Base-by-base conservation (phyloP, 116 monocot genomes). In the Dioscorea cayenensis region DNA sequence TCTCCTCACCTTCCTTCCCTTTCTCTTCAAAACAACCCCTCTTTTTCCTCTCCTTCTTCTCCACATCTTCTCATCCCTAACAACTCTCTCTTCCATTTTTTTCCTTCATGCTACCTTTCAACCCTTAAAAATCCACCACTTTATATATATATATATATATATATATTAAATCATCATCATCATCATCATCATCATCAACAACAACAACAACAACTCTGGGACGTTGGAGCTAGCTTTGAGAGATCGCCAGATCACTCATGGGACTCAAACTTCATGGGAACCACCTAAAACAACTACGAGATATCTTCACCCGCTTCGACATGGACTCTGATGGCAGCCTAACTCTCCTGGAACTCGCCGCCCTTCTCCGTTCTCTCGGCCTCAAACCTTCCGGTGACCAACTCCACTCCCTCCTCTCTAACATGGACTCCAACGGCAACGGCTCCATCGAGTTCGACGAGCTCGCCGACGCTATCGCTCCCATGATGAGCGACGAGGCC, bases 371-470 rank as follows among this genome's bases (percentile, higher is more conserved):
- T 2, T 83, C 82, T 2, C 77, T 89, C 21, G 89, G 85, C 6
- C 80, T 89, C 58, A 82, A 82, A 28, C 85, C 89, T 28, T 68
- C 78, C 28, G 83, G 82, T 23, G 89, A 84, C 70, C 77, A 85
- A 37, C 72, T 85, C 72, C 85, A 78, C 68, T 51, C 64, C 66
- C 83, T 89, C 22, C 72, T 89, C n/a, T 72, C 80, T 49, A 28
- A 65, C 61, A 83, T 89, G 70, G 89, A 89, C 79, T 61, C 85
- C 60, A 80, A 89, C 77, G 80, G 72, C 72, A 89, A 89, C 71
- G 89, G 85, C 12, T 14, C 75, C 65, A 76, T 89, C 50, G 89
- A 89, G 75, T 89, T 89, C 63, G 89, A 85, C 27, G 89, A 89
- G 73, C 77, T 89, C 12, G 83, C 80, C 25, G 74, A 59, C 6